These are phyloP conservation scores for Piper betle DNA, from an alignment of 164 flowering plant species.

Conservation along the genomic window DNA sequence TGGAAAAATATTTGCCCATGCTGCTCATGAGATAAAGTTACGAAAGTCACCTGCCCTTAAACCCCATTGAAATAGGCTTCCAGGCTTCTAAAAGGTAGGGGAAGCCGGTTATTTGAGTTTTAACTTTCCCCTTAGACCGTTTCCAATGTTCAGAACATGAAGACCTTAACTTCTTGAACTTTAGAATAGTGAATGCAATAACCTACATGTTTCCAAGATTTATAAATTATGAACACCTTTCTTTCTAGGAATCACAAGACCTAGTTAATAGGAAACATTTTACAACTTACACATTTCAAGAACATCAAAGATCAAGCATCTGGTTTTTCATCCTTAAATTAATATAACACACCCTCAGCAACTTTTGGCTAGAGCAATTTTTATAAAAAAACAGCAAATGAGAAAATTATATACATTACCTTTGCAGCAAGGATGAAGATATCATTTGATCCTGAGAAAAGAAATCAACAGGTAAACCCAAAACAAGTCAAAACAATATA, in stretches of 20 bases:
- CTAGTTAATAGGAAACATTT: too few species aligned
- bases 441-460: constrained; percentile 75
- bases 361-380: not conserved
- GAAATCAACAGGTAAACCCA: not conserved
- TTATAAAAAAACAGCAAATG: constrained; percentile 3
- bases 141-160: constrained; percentile 17
- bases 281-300: not conserved
- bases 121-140: constrained; percentile 7
- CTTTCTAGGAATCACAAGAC: not conserved
- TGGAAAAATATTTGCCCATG: not conserved
- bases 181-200: constrained; percentile 56
- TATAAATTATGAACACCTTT: not conserved
- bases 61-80: constrained; percentile 91
- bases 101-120: constrained; percentile 12
- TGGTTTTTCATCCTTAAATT: not conserved
- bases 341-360: not conserved
- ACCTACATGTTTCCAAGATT: constrained; percentile 30
- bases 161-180: constrained; percentile 58
- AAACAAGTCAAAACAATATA: too few species aligned
- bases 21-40: not conserved
- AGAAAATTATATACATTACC: constrained; percentile 49
- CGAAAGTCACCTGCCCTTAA: constrained; percentile 60
- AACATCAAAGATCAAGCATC: constrained; percentile 4
- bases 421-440: constrained; percentile 94
- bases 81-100: constrained; percentile 73